A percentile compares a stretch with the other conserved stretches of the same genome.
Conservation (phyloP, 495 filamentous ascomycete species). For the Podospora pseudopauciseta region DNA sequence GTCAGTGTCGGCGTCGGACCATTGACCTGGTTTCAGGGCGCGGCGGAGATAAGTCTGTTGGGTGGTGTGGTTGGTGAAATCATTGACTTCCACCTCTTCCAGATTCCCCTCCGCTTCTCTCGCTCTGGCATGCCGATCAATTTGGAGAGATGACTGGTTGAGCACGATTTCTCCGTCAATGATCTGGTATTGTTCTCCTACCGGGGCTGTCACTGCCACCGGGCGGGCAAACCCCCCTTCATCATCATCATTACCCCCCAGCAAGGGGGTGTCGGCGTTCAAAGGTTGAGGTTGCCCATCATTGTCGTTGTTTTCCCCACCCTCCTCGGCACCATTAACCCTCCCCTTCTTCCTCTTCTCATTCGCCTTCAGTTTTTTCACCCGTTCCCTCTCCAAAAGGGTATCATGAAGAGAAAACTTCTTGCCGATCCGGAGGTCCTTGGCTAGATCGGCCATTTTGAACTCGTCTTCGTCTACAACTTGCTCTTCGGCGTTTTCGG, state of each 20-base stretch:
- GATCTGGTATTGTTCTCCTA: slow-evolving; percentile 46
- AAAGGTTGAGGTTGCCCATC: background rate
- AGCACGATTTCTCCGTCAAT: slow-evolving; percentile 83
- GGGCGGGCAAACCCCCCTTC: background rate
- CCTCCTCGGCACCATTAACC: slow-evolving; percentile 16
- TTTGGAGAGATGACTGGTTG: slow-evolving; percentile 69
- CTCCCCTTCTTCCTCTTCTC: slow-evolving; percentile 31
- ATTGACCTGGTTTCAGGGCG: slow-evolving; percentile 59
- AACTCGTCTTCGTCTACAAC: slow-evolving; percentile 64
- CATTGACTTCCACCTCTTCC: slow-evolving; percentile 75
- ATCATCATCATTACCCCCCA: slow-evolving; percentile 9
- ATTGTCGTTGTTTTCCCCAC: slow-evolving; percentile 13
- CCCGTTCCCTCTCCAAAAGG: slow-evolving; percentile 46
- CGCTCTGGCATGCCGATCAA: slow-evolving; percentile 73
- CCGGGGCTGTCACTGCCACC: slow-evolving; percentile 11
- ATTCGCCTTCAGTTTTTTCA: slow-evolving; percentile 39
- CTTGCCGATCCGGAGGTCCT: slow-evolving; percentile 71
- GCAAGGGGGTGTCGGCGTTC: slow-evolving; percentile 1
- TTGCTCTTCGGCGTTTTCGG: slow-evolving; percentile 70
- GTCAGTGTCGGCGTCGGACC: slow-evolving; percentile 74
- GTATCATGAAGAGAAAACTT: slow-evolving; percentile 67
- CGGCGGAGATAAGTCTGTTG: slow-evolving; percentile 69
- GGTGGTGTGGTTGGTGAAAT: slow-evolving; percentile 74
- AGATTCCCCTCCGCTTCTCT: slow-evolving; percentile 51
- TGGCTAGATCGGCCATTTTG: slow-evolving; percentile 81